Conservation (phyloP, 2,329 filamentous ascomycete genomes). For the Thermothelomyces thermophilus region DNA sequence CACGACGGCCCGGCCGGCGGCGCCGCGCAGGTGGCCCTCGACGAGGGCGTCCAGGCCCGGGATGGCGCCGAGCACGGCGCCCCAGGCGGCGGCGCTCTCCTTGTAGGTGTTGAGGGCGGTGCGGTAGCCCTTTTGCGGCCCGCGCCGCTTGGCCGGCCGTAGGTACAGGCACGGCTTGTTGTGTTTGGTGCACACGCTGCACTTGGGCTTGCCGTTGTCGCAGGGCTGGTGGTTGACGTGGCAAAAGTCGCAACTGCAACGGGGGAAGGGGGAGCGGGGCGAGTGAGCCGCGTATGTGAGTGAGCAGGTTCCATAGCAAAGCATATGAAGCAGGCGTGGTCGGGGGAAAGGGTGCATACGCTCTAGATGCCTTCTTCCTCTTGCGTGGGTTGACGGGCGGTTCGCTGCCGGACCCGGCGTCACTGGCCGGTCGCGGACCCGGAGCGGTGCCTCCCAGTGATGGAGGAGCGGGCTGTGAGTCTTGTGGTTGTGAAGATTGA, state of each 20-base stretch:
- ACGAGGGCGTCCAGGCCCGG: conserved; percentile 32
- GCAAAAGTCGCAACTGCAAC: conserved; percentile 39
- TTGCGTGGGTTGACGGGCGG: conserved; percentile 30
- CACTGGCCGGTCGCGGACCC: conserved; percentile 17
- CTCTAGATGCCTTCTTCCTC: conserved; percentile 32
- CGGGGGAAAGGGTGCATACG: conserved; percentile 22
- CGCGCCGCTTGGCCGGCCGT: conserved; percentile 34
- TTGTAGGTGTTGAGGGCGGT: conserved; percentile 35
- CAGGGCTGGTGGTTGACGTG: conserved; percentile 43
- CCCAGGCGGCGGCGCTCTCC: conserved; percentile 35
- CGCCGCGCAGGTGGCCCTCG: conserved; percentile 31
- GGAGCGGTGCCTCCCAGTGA: neutral
- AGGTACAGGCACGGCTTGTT: conserved; percentile 34
- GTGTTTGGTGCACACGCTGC: conserved; percentile 38
- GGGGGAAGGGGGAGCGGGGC: neutral
- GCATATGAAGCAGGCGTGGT: neutral
- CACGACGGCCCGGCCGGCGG: conserved; percentile 27
- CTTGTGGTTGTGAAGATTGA: neutral
- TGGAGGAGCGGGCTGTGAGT: neutral
- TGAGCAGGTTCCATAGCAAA: neutral
- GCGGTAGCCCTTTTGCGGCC: conserved; percentile 34
- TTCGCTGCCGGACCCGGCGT: conserved; percentile 24
- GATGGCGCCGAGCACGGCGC: conserved; percentile 32
- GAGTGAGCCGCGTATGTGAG: neutral
- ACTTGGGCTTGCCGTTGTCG: conserved; percentile 41